Base-by-base conservation (phyloP, 331 rosid species). In the Phaseolus coccineus region DNA sequence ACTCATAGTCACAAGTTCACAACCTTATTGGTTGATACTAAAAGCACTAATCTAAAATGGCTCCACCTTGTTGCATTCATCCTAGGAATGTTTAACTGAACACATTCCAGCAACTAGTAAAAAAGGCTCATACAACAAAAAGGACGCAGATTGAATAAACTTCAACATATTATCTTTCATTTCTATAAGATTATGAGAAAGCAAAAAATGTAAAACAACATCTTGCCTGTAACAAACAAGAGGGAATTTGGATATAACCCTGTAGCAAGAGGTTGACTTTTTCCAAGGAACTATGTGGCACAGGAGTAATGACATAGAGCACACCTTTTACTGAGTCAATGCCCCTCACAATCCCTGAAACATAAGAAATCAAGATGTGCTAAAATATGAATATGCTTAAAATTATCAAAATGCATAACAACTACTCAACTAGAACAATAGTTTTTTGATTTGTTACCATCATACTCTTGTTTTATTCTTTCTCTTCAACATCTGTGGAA, bases 311-410 rank as follows among this genome's bases (percentile, higher is more conserved):
- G 82, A 93, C 89, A 83, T 86, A 90, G 57, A 95, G 86, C 78
- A 91, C 52, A 62, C 96, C 93, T 89, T 90, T 93, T 52, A 52
- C 24, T 4, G 90, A 84, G 84, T 95, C 99, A 25, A 95, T 81
- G 80, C 91, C 94, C 88, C 98, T 91, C 87, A 95, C 96, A 78
- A 95, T 93, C 69, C 99, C 99, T 93, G 85, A 72, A 80, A 73
- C 68, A 87, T 25, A 69, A 74, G 56, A 82, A 69, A 76, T 77
- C 69, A 65, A 84, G 30, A 71, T 66, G 64, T 68, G 44, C 28
- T 68, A 11, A 72, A 50, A 40, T 56, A 68, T 51, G 16, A 72
- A 50, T 31, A n/a, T 16, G 52, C 61, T 58, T 65, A 61, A 46
- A 80, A 83, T 66, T 6, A 37, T 50, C 19, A 44, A 75, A 30